These are phyloP conservation scores for Termitomyces sp. DNA, from an alignment of 768 basidiomycete genomes.

Conservation along the genomic window DNA sequence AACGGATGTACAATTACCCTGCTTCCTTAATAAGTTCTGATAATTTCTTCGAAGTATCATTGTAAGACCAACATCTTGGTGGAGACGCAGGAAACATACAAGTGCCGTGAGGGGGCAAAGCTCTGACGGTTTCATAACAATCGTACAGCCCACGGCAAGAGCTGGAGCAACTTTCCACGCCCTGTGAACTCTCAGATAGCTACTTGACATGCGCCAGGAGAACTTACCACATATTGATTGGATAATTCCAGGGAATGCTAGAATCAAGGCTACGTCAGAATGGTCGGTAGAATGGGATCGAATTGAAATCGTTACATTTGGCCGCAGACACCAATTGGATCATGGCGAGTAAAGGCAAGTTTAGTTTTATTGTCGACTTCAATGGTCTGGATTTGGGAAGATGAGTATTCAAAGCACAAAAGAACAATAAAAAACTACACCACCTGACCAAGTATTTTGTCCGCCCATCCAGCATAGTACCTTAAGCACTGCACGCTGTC, in stretches of 20 bases:
- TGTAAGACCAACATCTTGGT: neutral
- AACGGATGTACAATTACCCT: constrained; percentile 43
- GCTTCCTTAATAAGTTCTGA: constrained; percentile 80
- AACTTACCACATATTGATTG: constrained; percentile 76
- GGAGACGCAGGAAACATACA: constrained; percentile 30
- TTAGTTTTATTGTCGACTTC: constrained; percentile 79
- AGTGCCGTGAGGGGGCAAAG: constrained; percentile 80
- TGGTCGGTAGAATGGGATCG: neutral
- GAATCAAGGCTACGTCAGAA: neutral
- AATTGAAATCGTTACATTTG: constrained; percentile 60
- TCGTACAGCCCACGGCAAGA: constrained; percentile 85
- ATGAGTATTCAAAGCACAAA: neutral
- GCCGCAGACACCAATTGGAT: constrained; percentile 92
- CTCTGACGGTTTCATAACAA: constrained; percentile 95
- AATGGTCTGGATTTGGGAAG: constrained; percentile 44
- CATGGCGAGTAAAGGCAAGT: constrained; percentile 80
- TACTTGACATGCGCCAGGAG: neutral
- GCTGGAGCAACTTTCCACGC: constrained; percentile 94
- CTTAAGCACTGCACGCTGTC: constrained; percentile 74
- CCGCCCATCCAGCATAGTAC: constrained; percentile 95
- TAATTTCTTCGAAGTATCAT: constrained; percentile 50
- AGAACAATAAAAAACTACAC: constrained; percentile 11
- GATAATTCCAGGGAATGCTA: constrained; percentile 93
- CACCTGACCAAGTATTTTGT: constrained; percentile 88
- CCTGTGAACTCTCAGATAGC: constrained; percentile 29